Evolutionary conservation across 164 flowering plant genomes (phyloP).

Genomic region (Kingdonia uniflora): DNA sequence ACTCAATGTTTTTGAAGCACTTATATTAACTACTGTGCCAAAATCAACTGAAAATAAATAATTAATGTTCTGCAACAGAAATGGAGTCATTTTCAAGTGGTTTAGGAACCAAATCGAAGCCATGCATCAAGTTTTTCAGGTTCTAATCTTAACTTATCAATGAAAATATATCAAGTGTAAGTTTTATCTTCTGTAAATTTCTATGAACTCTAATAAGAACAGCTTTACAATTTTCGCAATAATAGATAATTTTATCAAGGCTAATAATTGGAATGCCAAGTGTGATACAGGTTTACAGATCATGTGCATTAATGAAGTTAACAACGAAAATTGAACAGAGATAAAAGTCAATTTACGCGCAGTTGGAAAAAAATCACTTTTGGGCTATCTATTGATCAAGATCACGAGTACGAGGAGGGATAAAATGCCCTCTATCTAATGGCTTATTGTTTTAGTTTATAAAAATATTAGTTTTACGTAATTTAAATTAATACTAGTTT

Average conservation of each 20-base stretch:
- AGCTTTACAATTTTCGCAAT: conserved; percentile 1
- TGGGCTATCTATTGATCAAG: too few species aligned
- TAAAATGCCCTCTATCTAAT: too few species aligned
- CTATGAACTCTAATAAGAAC: not conserved
- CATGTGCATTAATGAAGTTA: too few species aligned
- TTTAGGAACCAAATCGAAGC: conserved; percentile 46
- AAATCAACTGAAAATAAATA: conserved; percentile 21
- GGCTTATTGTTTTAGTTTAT: too few species aligned
- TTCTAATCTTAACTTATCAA: conserved; percentile 44
- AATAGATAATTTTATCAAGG: not conserved
- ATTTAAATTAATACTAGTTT: too few species aligned
- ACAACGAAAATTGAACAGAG: too few species aligned
- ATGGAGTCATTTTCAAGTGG: conserved; percentile 28
- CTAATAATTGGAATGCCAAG: not conserved
- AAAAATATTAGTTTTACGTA: too few species aligned
- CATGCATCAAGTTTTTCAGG: conserved; percentile 69
- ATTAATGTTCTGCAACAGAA: conserved; percentile 41
- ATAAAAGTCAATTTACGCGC: too few species aligned
- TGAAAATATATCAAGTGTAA: conserved; percentile 13
- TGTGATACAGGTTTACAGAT: too few species aligned
- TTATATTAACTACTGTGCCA: conserved; percentile 8
- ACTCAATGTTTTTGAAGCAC: conserved; percentile 5
- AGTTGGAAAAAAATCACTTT: too few species aligned
- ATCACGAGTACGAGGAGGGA: too few species aligned
- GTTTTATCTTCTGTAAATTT: conserved; percentile 21